Percentiles rank a stretch among this genome's conserved stretches.
phyloP scores from a whole-genome alignment of 176 grass and related monocot species.

The Triticum aestivum region DNA sequence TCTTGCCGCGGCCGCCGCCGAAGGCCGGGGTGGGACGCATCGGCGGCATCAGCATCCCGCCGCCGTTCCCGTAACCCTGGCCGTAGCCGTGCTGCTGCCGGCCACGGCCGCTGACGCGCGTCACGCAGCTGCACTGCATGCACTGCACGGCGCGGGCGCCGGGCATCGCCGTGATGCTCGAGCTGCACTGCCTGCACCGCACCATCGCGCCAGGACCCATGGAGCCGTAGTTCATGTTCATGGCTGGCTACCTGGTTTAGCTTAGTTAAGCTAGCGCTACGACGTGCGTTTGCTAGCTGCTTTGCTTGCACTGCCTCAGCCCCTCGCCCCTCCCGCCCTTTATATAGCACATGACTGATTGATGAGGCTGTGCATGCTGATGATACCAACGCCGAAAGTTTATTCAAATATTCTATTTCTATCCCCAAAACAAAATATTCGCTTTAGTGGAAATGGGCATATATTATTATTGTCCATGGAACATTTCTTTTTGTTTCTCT shows the following conservation, averaged over 20 bases:
- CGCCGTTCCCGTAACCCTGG: neutral
- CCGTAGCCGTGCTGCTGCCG: neutral
- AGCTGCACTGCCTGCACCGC: constrained; percentile 40
- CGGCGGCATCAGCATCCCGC: neutral
- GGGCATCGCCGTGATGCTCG: constrained; percentile 28
- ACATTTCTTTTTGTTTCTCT: neutral
- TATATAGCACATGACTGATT: constrained; percentile 4
- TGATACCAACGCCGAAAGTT: neutral
- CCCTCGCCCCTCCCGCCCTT: neutral
- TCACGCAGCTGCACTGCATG: constrained; percentile 44
- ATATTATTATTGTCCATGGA: neutral
- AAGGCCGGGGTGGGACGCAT: constrained; percentile 14
- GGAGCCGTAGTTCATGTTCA: constrained; percentile 7
- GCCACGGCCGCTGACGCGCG: constrained; percentile 23
- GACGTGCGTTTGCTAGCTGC: constrained; percentile 3
- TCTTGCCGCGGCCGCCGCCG: constrained; percentile 48
- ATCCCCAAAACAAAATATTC: neutral
- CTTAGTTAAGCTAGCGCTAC: neutral
- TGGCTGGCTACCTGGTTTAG: neutral
- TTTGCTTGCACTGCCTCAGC: neutral
- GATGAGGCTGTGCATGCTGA: neutral
- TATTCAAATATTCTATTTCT: neutral
- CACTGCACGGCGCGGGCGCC: constrained; percentile 53
- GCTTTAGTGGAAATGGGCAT: constrained; percentile 9
- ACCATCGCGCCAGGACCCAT: neutral